phyloP scores from a whole-genome alignment of 257 asterid species.

The Solanum raphanifolium region DNA sequence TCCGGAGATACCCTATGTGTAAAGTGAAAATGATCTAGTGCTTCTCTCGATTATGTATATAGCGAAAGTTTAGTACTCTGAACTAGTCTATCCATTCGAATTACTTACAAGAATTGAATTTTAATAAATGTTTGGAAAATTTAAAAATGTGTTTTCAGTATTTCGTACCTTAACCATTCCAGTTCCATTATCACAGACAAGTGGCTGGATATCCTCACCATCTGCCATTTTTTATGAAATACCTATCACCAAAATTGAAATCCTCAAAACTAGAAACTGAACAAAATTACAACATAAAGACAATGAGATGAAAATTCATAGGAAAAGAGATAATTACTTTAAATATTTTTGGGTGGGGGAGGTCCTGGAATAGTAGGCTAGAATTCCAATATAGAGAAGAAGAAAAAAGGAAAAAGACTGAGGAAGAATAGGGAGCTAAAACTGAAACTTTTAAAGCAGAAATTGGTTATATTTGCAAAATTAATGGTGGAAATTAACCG shows the following conservation, averaged over 20 bases:
- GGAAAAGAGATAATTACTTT: neutral
- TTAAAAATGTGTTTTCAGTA: neutral
- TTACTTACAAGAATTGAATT: neutral
- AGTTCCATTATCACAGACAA: slow-evolving; percentile 8
- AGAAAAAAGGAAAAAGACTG: neutral
- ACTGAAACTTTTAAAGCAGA: neutral
- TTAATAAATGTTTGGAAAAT: neutral
- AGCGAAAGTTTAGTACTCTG: neutral
- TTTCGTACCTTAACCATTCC: slow-evolving; percentile 5
- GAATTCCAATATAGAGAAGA: neutral
- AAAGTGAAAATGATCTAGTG: neutral
- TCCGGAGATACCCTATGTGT: neutral
- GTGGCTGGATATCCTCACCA: slow-evolving; percentile 10
- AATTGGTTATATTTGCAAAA: neutral
- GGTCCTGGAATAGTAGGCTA: neutral
- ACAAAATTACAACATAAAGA: neutral
- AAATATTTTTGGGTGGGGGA: neutral
- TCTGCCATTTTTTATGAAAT: neutral
- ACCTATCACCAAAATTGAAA: neutral
- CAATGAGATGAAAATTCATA: neutral
- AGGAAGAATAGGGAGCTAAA: neutral
- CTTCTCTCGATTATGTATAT: neutral
- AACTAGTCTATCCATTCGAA: neutral
- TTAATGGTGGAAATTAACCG: neutral
- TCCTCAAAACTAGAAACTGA: neutral